Percentiles rank a stretch among this genome's conserved stretches.
phyloP scores from a whole-genome alignment of 306 rosid genomes.

The Ceratonia siliqua region DNA sequence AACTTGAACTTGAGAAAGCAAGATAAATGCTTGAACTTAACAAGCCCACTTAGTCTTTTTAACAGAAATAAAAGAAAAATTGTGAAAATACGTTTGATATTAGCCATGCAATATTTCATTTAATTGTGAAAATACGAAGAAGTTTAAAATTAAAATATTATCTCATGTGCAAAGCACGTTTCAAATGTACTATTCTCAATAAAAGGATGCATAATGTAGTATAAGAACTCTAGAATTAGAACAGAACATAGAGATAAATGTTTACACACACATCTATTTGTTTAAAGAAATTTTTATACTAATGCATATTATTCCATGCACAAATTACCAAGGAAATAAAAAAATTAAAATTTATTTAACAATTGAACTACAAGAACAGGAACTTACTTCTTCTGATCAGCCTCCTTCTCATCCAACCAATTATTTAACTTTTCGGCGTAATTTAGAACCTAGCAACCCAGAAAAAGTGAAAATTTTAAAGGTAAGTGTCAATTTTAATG shows the following conservation, averaged over 20 bases:
- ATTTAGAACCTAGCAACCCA: slow-evolving; percentile 52
- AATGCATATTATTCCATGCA: slow-evolving; percentile 7
- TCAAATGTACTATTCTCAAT: not conserved
- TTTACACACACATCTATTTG: not conserved
- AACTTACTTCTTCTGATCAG: slow-evolving; percentile 84
- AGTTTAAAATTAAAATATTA: not conserved
- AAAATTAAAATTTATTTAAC: not conserved
- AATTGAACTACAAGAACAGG: slow-evolving; percentile 14
- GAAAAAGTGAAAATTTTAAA: slow-evolving; percentile 30
- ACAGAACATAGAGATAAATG: not conserved
- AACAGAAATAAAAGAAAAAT: not conserved
- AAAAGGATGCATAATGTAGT: not conserved
- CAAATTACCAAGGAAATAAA: not conserved
- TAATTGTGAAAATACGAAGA: not conserved
- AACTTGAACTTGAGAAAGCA: not conserved
- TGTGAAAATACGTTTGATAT: not conserved
- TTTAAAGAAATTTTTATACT: not conserved
- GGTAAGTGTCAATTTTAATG: not conserved
- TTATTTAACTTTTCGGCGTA: slow-evolving; percentile 65
- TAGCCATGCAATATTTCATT: not conserved
- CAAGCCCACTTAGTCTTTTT: not conserved
- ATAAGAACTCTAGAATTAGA: not conserved
- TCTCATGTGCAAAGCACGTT: not conserved
- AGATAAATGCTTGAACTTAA: not conserved
- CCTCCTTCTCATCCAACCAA: slow-evolving; percentile 84